Conservation (phyloP, 2,329 filamentous ascomycete species). For the Didymella sp. region DNA sequence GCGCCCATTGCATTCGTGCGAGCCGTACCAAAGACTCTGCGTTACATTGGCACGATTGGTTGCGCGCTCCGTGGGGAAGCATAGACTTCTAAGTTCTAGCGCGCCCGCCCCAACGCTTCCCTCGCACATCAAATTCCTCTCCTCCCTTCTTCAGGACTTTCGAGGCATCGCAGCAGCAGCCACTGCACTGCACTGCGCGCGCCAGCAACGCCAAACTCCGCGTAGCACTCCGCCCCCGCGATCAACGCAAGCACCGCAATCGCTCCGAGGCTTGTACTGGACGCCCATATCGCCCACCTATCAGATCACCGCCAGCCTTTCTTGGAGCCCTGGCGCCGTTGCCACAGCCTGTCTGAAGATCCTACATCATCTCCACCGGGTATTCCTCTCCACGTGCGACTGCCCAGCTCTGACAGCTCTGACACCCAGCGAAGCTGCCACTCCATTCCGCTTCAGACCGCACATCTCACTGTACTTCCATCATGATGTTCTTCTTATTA, state of each 20-base stretch:
- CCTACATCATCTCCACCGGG: slow-evolving; percentile 43
- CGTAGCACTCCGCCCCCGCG: slow-evolving; percentile 6
- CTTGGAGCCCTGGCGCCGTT: slow-evolving; percentile 26
- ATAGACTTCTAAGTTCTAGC: slow-evolving; percentile 20
- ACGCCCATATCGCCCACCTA: slow-evolving; percentile 11
- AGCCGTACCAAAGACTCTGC: slow-evolving; percentile 20
- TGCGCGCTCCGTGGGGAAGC: slow-evolving; percentile 22
- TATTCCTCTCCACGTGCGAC: slow-evolving; percentile 37
- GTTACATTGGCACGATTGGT: slow-evolving; percentile 30
- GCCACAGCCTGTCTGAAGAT: slow-evolving; percentile 45
- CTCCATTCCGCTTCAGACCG: slow-evolving; percentile 41
- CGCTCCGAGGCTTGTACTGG: slow-evolving; percentile 4
- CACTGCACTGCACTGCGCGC: slow-evolving; percentile 11
- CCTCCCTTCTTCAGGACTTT: slow-evolving; percentile 20
- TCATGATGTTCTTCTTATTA: slow-evolving; percentile 49
- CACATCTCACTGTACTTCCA: slow-evolving; percentile 30
- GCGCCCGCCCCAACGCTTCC: slow-evolving; percentile 11
- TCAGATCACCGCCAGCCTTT: slow-evolving; percentile 9
- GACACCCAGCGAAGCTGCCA: slow-evolving; percentile 30
- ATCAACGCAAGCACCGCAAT: slow-evolving; percentile 13
- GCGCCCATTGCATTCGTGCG: slow-evolving; percentile 6
- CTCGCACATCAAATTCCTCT: slow-evolving; percentile 34
- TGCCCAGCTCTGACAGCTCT: slow-evolving; percentile 30
- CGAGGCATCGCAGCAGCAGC: slow-evolving; percentile 18
- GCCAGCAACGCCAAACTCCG: slow-evolving; percentile 12